Evolutionary conservation across 345 rosid species (phyloP).

Genomic region (Salix dunnii): DNA sequence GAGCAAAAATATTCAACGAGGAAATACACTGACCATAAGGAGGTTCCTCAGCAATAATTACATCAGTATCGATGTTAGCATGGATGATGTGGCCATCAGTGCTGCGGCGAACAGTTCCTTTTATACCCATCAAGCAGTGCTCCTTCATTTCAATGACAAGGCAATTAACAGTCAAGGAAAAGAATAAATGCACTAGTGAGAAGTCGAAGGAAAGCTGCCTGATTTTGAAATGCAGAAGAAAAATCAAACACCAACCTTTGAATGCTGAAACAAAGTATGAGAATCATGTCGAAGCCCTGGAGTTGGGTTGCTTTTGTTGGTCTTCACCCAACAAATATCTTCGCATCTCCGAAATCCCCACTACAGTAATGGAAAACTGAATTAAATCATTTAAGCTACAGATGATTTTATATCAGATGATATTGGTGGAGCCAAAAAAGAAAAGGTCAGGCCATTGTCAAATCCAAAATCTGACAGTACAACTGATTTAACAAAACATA

Average conservation of each 20-base stretch:
- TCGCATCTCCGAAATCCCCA: constrained; percentile 99
- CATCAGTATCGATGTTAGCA: constrained; percentile 97
- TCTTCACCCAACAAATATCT: constrained; percentile 99
- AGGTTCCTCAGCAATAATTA: constrained; percentile 97
- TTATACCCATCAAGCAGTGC: constrained; percentile 99
- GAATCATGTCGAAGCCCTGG: constrained; percentile 94
- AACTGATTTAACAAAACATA: neutral
- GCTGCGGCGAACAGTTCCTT: constrained; percentile 97
- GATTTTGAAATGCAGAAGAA: constrained; percentile 16
- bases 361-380: constrained; percentile 29
- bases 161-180: constrained; percentile 1
- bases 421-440: neutral
- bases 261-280: constrained; percentile 92
- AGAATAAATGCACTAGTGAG: constrained; percentile 9
- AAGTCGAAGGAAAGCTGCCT: neutral
- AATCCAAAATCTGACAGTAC: neutral
- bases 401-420: constrained; percentile 1
- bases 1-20: neutral
- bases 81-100: constrained; percentile 98
- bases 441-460: neutral
- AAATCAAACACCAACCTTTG: constrained; percentile 56
- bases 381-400: neutral
- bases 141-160: constrained; percentile 49
- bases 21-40: constrained; percentile 67
- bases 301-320: constrained; percentile 89